phyloP scores from a whole-genome alignment of 2,329 filamentous ascomycete species.

The Alternaria sp. region DNA sequence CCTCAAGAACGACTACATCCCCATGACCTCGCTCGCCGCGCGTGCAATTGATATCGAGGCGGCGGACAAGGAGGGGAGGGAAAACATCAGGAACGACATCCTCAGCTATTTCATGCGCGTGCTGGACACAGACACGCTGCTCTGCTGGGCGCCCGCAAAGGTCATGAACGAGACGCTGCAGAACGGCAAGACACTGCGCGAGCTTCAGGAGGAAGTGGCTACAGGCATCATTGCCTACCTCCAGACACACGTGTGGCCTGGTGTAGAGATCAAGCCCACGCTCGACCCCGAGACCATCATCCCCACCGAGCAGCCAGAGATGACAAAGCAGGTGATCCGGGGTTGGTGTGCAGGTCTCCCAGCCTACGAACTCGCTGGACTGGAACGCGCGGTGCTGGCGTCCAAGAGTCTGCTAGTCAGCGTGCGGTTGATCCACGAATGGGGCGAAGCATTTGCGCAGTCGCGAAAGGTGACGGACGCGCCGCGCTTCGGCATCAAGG shows the following conservation, averaged over 20 bases:
- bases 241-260: slow-evolving; percentile 79
- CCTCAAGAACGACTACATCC: slow-evolving; percentile 84
- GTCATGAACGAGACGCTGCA: slow-evolving; percentile 54
- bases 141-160: slow-evolving; percentile 81
- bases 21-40: slow-evolving; percentile 83
- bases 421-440: slow-evolving; percentile 79
- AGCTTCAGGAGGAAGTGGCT: slow-evolving; percentile 73
- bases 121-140: slow-evolving; percentile 86
- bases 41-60: slow-evolving; percentile 81
- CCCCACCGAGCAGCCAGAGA: slow-evolving; percentile 73
- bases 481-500: slow-evolving; percentile 75
- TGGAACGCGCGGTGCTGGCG: slow-evolving; percentile 83
- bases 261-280: slow-evolving; percentile 78
- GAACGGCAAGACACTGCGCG: slow-evolving; percentile 65
- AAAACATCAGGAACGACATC: slow-evolving; percentile 67
- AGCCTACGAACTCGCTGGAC: slow-evolving; percentile 81
- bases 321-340: slow-evolving; percentile 77
- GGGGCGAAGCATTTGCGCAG: slow-evolving; percentile 75
- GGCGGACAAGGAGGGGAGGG: slow-evolving; percentile 65
- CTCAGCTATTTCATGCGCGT: slow-evolving; percentile 78
- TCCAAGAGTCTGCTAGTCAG: slow-evolving; percentile 86
- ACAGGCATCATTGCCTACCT: slow-evolving; percentile 75
- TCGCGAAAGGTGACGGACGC: slow-evolving; percentile 52
- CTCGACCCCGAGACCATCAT: slow-evolving; percentile 80
- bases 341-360: slow-evolving; percentile 77